Base-by-base conservation (phyloP, 1,139 yeast genomes). In the Nakaseomyces glabratus region DNA sequence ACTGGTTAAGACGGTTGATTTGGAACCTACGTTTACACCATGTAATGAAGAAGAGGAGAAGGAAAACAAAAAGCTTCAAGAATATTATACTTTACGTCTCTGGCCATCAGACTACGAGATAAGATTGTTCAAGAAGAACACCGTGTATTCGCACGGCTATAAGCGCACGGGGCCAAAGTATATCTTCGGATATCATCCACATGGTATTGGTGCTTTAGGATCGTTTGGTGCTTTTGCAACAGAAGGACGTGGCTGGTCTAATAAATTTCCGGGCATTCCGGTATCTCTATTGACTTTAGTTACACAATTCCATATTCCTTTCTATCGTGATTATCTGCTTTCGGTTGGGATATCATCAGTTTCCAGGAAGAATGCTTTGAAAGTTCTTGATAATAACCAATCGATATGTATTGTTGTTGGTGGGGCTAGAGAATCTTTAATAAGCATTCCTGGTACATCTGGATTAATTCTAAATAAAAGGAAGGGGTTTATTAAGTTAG, bases 161-260 rank as follows among this genome's bases (percentile, higher is more conserved):
- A 25, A 40, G 20, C 33, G 31, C 17, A 65, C 74, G 1, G 93
- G 90, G 0, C 86, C 93, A 1, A 66, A 81, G 31, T 90, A 90
- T 55, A 75, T 90, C 1, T 88, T 90, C 59, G 95, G 96, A 0
- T 82, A 85, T 53, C 97, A 88, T 58, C 98, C 99, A 0, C 98
- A 90, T 56, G 98, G 99, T 0, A 88, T 90, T 8, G 86, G 88
- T 18, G 85, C 95, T 1, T 70, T 88, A 72, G 96, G 97, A 1
- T 93, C 81, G 0, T 76, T 90, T 57, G 95, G 95, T 4, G 78
- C 78, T 0, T 68, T 90, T 49, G 90, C 80, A 0, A 82, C 94
- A 7, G 88, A 88, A 46, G 93, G 88, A 9, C 69, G 81, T 4
- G 68, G 68, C 22, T 82, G 82, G 70, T 63, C 73, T 20, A 61